Evolutionary conservation across 805 yeast species (phyloP), one percentile per base, ranked within the genome.

Genomic region (Ogataea chonburiensis): DNA sequence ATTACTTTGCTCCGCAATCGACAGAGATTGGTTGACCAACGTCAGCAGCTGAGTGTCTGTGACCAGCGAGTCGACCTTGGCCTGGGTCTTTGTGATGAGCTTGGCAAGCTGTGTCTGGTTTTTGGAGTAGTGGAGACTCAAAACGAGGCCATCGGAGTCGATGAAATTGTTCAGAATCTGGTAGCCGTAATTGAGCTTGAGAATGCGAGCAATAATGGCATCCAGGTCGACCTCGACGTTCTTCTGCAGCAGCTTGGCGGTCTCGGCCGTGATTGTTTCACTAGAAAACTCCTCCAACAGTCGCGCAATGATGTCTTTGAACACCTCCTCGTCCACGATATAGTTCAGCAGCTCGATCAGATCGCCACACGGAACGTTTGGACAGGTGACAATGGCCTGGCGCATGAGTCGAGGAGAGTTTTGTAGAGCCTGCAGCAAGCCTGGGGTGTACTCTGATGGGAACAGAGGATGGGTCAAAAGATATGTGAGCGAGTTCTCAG

Each of bases 401-500:
- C 87, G 77, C 58, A 82, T 70, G 39, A 88, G 68, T 42, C 83
- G 73, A 23, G 86, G 80, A 8, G 71, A 61, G 29, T 70, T 68
- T 18, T 46, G 44, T 17, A 86, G 64, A 24, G 62, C 65, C 11
- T 66, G 53, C 28, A 91, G 61, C 28, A 89, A 57, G 2, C 78
- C 79, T 4, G 63, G 60, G 7, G 86, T 67, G 42, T 69, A 73
- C 13, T 68, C 63, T 11, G 66, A 59, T 7, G 97, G 96, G 61
- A 82, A 88, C 13, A 86, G 63, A 12, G 96, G 96, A 63, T 91
- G 95, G 3, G 96, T 84, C 44, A 91, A 67, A 21, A 89, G 67
- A 53, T 86, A 89, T 1, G 82, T 73, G 31, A 86, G 60, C 3
- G 87, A 68, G 31, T 62, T 62, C 50, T 80, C 79, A 34, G 93